phyloP scores from a whole-genome alignment of 2,329 filamentous ascomycete genomes.

The Colletotrichum musae region DNA sequence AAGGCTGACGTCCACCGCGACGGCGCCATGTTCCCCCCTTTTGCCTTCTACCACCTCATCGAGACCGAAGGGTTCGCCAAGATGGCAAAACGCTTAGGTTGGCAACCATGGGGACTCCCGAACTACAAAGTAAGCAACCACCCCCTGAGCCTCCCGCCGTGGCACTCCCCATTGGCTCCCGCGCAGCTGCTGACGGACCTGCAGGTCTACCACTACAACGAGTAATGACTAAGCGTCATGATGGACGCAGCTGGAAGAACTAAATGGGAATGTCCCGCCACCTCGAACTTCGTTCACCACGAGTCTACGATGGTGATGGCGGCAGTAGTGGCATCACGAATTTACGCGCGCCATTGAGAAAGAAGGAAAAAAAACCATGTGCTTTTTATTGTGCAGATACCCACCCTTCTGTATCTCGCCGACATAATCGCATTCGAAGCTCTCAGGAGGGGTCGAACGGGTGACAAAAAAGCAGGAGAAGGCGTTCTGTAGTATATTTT shows the following conservation, averaged over 20 bases:
- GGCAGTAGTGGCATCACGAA: slow-evolving; percentile 27
- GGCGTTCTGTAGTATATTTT: slow-evolving; percentile 36
- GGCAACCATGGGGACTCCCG: slow-evolving; percentile 88
- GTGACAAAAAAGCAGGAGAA: slow-evolving; percentile 4
- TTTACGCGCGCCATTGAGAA: slow-evolving; percentile 35
- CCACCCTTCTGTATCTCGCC: slow-evolving; percentile 33
- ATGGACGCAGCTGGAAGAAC: slow-evolving; percentile 8
- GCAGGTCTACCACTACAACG: slow-evolving; percentile 92
- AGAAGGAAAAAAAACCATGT: background rate
- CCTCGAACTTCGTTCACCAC: background rate
- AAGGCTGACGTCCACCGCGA: slow-evolving; percentile 98
- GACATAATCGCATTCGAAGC: slow-evolving; percentile 32
- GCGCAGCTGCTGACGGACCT: slow-evolving; percentile 33
- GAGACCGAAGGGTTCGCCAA: slow-evolving; percentile 99
- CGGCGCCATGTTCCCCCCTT: slow-evolving; percentile 98
- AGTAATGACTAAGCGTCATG: slow-evolving; percentile 64
- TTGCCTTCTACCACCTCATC: slow-evolving; percentile 95
- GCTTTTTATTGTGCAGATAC: slow-evolving; percentile 35
- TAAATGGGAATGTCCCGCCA: slow-evolving; percentile 8
- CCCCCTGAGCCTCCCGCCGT: background rate
- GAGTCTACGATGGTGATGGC: background rate
- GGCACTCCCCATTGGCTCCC: background rate
- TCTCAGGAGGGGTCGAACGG: background rate
- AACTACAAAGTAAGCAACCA: slow-evolving; percentile 87
- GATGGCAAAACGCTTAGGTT: slow-evolving; percentile 92